A percentile compares a stretch with the other conserved stretches of the same genome.
phyloP scores from a whole-genome alignment of 1,139 yeast genomes.

The Nakaseomyces uthaithaninus region DNA sequence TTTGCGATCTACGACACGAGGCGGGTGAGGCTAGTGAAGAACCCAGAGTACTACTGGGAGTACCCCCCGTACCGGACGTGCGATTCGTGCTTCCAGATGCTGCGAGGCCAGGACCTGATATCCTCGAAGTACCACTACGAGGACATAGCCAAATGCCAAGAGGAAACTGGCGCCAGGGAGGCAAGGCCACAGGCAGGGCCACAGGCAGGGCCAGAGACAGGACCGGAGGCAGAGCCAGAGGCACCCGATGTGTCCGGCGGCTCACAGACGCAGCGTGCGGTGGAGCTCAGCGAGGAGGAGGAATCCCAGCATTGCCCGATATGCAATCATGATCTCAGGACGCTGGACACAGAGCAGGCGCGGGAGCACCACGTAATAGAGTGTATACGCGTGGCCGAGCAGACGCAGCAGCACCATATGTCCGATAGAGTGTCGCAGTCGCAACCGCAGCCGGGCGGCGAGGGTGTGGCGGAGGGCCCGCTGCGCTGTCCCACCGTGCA shows the following conservation, averaged over 20 bases:
- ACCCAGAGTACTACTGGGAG: conserved; percentile 62
- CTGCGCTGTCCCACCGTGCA: conserved; percentile 25
- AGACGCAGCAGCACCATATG: conserved; percentile 46
- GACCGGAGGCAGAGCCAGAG: no score
- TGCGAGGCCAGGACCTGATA: conserved; percentile 5
- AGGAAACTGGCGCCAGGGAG: conserved; percentile 8
- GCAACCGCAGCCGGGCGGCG: no score
- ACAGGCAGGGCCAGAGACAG: no score
- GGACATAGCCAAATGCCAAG: conserved; percentile 1
- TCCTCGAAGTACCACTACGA: conserved; percentile 5
- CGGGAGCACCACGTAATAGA: conserved; percentile 61
- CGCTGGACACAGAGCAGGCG: conserved; percentile 35
- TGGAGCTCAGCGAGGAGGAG: no score
- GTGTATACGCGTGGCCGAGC: conserved; percentile 62
- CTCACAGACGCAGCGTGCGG: no score
- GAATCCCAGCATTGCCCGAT: conserved; percentile 40
- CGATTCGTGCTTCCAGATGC: conserved; percentile 13
- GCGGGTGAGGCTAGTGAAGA: conserved; percentile 65
- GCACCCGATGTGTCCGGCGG: no score
- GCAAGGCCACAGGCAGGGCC: no score
- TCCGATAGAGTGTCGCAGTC: conserved; percentile 3
- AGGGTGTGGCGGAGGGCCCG: conserved; percentile 6
- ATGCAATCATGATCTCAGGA: conserved; percentile 40
- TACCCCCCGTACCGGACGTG: conserved; percentile 28
- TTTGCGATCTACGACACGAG: conserved; percentile 25